Evolutionary conservation across 495 filamentous ascomycete species (phyloP), one percentile per base, ranked within the genome.

Genomic region (Talaromyces proteolyticus): DNA sequence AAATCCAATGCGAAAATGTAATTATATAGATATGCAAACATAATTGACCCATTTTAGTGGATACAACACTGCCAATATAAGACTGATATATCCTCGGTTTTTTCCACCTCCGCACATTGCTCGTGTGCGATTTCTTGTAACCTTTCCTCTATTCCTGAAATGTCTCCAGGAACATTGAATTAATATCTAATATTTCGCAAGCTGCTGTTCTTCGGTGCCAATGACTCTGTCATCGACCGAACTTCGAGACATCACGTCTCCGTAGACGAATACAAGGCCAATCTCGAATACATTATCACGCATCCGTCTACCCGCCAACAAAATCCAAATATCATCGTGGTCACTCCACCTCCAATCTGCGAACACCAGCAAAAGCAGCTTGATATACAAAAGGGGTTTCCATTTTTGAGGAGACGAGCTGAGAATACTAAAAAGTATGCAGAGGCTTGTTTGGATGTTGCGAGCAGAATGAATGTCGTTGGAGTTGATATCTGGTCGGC

Each of bases 191-290:
- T 34, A 34, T 34, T 34, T 34, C 29, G 29, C 29, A 34, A 91
- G 87, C 73, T 82, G 21, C 69, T 95, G 53, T 89, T 92, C 57
- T 81, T 95, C 51, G 91, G 90, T 12, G 87, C 91, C 57, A 95
- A 95, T 61, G 90, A 95, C 62, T 83, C 91, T 6, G 76, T 74
- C 49, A 57, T 90, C 12, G 70, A 72, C 18, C 64, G 72, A 38
- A 80, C 72, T 49, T 65, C 67, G 6, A 34, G 29, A 14, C 91
- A 95, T 61, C 78, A 88, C 58, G 77, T 95, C 19, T 80, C 87
- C 2, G 63, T 91, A 16, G 75, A 81, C 4, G 67, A 78, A 49
- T 95, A 84, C 69, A 80, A 80, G 57, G 68, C 73, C 50, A 95
- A 93, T 56, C 64, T 95, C 43, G 73, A 64, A 44, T 65, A 67